Base-by-base conservation (phyloP, 2,329 filamentous ascomycete species). In the Fonsecaea monophora region DNA sequence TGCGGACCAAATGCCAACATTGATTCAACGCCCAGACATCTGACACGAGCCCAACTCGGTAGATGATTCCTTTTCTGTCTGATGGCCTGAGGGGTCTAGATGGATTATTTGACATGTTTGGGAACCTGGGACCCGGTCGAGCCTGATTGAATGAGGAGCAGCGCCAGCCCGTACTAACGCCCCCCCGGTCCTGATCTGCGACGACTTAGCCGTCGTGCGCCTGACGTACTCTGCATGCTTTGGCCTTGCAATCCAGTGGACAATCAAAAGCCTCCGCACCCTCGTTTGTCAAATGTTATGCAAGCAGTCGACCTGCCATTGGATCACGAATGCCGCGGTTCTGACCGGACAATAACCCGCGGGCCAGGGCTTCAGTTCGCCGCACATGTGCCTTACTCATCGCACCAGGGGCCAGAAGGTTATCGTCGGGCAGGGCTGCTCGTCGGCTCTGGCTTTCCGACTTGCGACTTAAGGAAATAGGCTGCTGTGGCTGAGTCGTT, bases 161-260 rank as follows among this genome's bases (percentile, higher is more conserved):
- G 37, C 25, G n/a, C 7, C 10, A 34, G 40, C 57, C 35, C 34
- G 34, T 32, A 50, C 7, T 18, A 18, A 32, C 30, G 30, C 30
- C 21, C 45, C 45, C 45, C 45, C 21, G 25, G 59, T 10, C 12
- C 45, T 30, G 59, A 61, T 61, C 59, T 61, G 32, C 59, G 10
- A 53, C 53, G 53, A 32, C 45, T 50, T 5, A 21, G 18, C 18
- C 12, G 59, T 30, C 37, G 9, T 56, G 60, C 50, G 60, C 53
- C 60, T 62, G 60, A 62, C 60, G 60, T 62, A 62, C 60, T 62
- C 60, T 56, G 60, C 60, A 62, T 62, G 60, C 60, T 35, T 62
- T 48, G 53, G 37, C 60, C 50, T 55, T 48, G 50, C 60, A 62
- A 18, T 9, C 30, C 13, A 4, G 35, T 50, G 45, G 21, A 18